Base-by-base conservation (phyloP, 2,329 filamentous ascomycete genomes). In the Penicillium rolfsii region DNA sequence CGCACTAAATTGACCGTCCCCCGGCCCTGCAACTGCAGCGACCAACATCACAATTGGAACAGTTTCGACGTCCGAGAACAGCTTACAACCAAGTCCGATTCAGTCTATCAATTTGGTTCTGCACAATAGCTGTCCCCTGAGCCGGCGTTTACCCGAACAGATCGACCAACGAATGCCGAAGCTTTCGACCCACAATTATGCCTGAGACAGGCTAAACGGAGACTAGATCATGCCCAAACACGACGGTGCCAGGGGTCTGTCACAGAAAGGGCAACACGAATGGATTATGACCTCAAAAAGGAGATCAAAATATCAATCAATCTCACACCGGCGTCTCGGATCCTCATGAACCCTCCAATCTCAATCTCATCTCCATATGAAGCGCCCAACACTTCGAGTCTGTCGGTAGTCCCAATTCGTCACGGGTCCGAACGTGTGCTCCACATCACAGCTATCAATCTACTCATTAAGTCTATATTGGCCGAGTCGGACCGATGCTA, bases 291-390 rank as follows among this genome's bases (percentile, higher is more conserved):
- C 35, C 40, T 45, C n/a, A 4, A 33, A 40, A 28, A 14, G 35
- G 35, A 50, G 33, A 65, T 64, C 30, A 33, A 33, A 33, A 33
- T 11, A 33, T 33, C 63, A 58, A 58, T 64, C 35, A 61, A 61
- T 38, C 9, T 33, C 58, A 61, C 24, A 61, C 61, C 9, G 2
- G 30, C 40, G 19, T 22, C 50, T 46, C 53, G 52, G 54, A 3
- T 40, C 58, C 46, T 53, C 49, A 38, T 55, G 58, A 35, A 35
- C 45, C 61, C 54, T 63, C 49, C 56, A 63, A 63, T 61, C 58
- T 63, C 22, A 52, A 48, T 24, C 52, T 22, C 2, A 22, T 28
- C n/a, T 52, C 38, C 38, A 22, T 19, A 43, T 50, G 28, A 19
- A 45, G 35, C 55, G 36, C 57, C 41, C 41, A 59, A 64, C 50